phyloP scores from a whole-genome alignment of 352 stramenopile species.

The Phytophthora colocasiae region DNA sequence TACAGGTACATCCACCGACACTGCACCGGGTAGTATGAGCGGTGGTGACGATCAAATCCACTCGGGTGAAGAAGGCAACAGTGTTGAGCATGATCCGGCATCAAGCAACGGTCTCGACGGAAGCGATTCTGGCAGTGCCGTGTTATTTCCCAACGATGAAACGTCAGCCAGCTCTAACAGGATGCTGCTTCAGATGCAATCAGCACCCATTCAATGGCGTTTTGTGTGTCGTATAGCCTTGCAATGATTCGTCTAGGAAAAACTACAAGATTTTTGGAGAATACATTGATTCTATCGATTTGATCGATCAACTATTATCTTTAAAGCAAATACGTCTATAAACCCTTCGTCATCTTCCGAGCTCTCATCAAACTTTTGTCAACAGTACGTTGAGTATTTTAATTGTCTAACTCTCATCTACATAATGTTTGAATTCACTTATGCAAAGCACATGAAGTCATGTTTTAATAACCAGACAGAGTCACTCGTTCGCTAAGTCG shows the following conservation, averaged over 20 bases:
- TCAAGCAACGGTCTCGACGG: not conserved
- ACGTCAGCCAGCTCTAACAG: not conserved
- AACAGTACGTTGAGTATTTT: too few relatives aligned
- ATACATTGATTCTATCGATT: too few relatives aligned
- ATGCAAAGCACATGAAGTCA: not conserved
- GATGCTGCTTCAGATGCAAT: conserved; percentile 2
- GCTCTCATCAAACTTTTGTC: too few relatives aligned
- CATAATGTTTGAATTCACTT: not conserved
- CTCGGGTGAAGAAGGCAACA: conserved; percentile 4
- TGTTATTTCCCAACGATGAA: not conserved
- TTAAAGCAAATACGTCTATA: too few relatives aligned
- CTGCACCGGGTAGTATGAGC: not conserved
- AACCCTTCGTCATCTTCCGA: too few relatives aligned
- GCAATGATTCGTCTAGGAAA: not conserved
- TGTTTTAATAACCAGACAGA: too few relatives aligned
- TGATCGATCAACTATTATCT: too few relatives aligned
- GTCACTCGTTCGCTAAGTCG: not conserved
- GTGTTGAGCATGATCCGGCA: conserved; percentile 2
- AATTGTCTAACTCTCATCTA: too few relatives aligned
- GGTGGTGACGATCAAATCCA: not conserved
- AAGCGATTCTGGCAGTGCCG: not conserved
- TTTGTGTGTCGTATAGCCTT: not conserved
- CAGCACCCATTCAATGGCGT: not conserved
- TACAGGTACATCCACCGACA: too few relatives aligned
- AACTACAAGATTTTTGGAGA: too few relatives aligned